Evolutionary conservation across 2,329 filamentous ascomycete genomes (phyloP), one percentile per base, ranked within the genome.

Genomic region (Cladosporium halotolerans): DNA sequence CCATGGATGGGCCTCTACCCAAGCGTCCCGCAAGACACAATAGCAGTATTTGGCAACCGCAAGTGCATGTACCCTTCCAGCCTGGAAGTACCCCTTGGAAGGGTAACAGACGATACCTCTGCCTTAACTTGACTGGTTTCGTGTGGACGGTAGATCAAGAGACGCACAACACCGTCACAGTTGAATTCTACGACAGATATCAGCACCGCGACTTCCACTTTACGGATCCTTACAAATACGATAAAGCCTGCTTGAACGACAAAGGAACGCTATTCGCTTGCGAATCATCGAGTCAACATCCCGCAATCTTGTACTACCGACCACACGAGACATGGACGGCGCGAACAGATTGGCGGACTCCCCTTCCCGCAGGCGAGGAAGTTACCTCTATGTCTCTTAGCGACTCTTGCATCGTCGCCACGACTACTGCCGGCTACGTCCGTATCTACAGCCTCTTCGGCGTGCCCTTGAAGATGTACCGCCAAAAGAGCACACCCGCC

Each of bases 121-220:
- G 89, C 65, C 80, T 97, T 39, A 97, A 97, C 66, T 75, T 99
- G 55, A 88, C 91, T 50, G 93, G 95, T 1, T 93, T 95, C 65
- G 88, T 96, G 8, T 99, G 93, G 89, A 97, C 92, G 0, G 89
- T 99, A 14, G 88, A 96, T 62, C 93, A 99, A 70, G 91, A 96
- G 65, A 88, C 86, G 0, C 83, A 78, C 54, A 70, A 97, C 67
- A 99, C 93, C 1, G 85, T 99, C 9, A 96, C 91, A 0, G 91
- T 97, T 2, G 93, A 97, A 64, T 99, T 99, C 68, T 96, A 97
- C 68, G 95, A 99, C 69, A 86, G 90, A 55, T 90, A 95, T 61
- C 84, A 87, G 55, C 87, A 96, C 68, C 82, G 92, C 45, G 90
- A 97, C 68, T 96, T 96, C 64, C 93, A 97, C 73, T 97, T 99